A percentile compares a stretch with the other conserved stretches of the same genome.
Conservation (phyloP, 2,329 filamentous ascomycete genomes). For the Talaromyces verruculosus region DNA sequence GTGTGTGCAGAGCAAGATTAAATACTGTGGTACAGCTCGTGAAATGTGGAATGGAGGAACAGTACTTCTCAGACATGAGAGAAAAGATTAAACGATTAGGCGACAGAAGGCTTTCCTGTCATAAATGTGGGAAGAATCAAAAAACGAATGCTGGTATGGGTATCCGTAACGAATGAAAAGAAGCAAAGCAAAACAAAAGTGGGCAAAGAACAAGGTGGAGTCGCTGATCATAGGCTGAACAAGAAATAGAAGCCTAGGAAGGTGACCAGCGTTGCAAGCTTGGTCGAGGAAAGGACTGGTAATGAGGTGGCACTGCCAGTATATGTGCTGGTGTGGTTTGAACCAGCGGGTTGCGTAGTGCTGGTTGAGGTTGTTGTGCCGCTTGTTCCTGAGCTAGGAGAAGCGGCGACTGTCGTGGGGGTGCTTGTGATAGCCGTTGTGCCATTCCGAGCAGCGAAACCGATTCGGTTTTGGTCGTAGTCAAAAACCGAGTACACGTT, state of each 20-base stretch:
- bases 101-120: constrained; percentile 18
- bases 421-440: not conserved
- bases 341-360: constrained; percentile 1
- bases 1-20: constrained; percentile 5
- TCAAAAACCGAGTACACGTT: constrained; percentile 89
- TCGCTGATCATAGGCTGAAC: constrained; percentile 1
- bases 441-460: constrained; percentile 32
- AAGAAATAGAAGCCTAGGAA: constrained; percentile 8
- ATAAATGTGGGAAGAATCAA: not conserved
- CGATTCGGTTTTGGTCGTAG: constrained; percentile 55
- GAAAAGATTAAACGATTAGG: constrained; percentile 13
- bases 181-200: not conserved
- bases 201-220: not conserved
- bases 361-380: constrained; percentile 7
- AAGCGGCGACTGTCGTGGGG: not conserved
- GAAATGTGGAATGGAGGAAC: not conserved
- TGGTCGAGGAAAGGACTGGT: not conserved
- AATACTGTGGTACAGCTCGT: constrained; percentile 12
- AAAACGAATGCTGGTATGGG: constrained; percentile 18
- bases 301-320: constrained; percentile 4
- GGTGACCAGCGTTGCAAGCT: not conserved
- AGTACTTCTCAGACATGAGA: constrained; percentile 6
- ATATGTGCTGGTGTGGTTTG: constrained; percentile 6
- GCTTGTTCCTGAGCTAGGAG: constrained; percentile 3
- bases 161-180: constrained; percentile 19